Evolutionary conservation across 805 yeast species (phyloP).

Genomic region (Candida pseudofarinosa): DNA sequence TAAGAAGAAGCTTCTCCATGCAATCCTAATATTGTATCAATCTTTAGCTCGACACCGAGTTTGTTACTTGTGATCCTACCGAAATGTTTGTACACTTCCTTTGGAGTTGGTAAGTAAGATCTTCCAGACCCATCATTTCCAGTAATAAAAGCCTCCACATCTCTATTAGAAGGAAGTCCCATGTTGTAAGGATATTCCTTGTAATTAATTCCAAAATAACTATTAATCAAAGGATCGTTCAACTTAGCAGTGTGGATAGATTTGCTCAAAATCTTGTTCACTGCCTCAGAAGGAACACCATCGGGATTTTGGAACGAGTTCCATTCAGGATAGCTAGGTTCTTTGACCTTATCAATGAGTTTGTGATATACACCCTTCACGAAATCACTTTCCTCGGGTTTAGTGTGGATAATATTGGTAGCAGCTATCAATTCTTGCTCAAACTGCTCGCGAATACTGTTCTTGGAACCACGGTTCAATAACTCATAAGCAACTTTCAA

Average conservation of each 20-base stretch:
- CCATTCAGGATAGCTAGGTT: slow-evolving; percentile 36
- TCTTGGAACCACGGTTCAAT: slow-evolving; percentile 54
- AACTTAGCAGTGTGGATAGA: slow-evolving; percentile 25
- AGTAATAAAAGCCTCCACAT: slow-evolving; percentile 60
- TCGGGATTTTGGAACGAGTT: slow-evolving; percentile 10
- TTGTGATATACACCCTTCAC: slow-evolving; percentile 65
- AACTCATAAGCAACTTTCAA: slow-evolving; percentile 68
- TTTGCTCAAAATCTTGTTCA: slow-evolving; percentile 14
- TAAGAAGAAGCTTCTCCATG: slow-evolving; percentile 44
- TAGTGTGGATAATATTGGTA: slow-evolving; percentile 59
- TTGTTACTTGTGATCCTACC: slow-evolving; percentile 44
- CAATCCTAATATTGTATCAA: slow-evolving; percentile 55
- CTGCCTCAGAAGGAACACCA: slow-evolving; percentile 13
- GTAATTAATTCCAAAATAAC: slow-evolving; percentile 37
- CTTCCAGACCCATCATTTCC: slow-evolving; percentile 67
- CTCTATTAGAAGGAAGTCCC: slow-evolving; percentile 76
- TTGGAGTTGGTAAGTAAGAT: slow-evolving; percentile 62
- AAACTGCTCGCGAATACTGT: slow-evolving; percentile 62
- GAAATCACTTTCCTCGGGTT: slow-evolving; percentile 53
- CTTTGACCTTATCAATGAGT: slow-evolving; percentile 55
- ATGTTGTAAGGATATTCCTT: slow-evolving; percentile 55
- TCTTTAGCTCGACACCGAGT: slow-evolving; percentile 58
- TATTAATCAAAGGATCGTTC: slow-evolving; percentile 33
- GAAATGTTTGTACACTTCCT: slow-evolving; percentile 67
- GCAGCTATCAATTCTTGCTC: slow-evolving; percentile 74